These are phyloP conservation scores for Trichosporon faecale DNA, from an alignment of 1,284 basidiomycete genomes.

Conservation along the genomic window DNA sequence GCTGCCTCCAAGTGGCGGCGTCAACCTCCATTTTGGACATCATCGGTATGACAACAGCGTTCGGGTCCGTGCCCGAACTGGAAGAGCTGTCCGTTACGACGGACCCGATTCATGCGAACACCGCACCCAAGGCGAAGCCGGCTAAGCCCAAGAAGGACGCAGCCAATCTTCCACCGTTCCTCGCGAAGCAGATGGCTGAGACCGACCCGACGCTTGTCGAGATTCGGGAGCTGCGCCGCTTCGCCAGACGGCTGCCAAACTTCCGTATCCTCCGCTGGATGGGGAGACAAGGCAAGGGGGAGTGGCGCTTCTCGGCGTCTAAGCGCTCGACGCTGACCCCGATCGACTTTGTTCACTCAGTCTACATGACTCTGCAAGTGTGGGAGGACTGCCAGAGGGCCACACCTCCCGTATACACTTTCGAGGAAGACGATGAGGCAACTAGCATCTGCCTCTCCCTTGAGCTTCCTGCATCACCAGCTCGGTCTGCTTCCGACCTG, in stretches of 20 bases:
- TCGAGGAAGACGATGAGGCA: constrained; percentile 19
- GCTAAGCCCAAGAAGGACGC: constrained; percentile 11
- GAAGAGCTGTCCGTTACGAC: constrained; percentile 25
- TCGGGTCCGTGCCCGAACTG: constrained; percentile 24
- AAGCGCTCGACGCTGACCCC: constrained; percentile 28
- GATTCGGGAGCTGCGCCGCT: constrained; percentile 32
- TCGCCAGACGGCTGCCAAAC: constrained; percentile 31
- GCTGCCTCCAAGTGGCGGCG: constrained; percentile 25
- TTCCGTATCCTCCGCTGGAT: constrained; percentile 31
- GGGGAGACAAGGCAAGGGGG: constrained; percentile 34
- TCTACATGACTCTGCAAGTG: constrained; percentile 17
- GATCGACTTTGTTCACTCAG: constrained; percentile 29
- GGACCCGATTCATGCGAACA: constrained; percentile 19
- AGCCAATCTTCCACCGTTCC: constrained; percentile 11
- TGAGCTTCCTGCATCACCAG: constrained; percentile 20
- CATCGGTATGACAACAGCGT: constrained; percentile 26
- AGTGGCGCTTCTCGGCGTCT: constrained; percentile 27
- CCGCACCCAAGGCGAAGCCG: constrained; percentile 16
- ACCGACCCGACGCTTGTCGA: constrained; percentile 30
- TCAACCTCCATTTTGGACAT: constrained; percentile 24
- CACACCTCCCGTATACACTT: constrained; percentile 17
- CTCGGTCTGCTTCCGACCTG: constrained; percentile 15
- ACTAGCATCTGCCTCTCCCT: constrained; percentile 10
- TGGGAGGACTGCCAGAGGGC: constrained; percentile 29
- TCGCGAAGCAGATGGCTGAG: constrained; percentile 21